phyloP scores from a whole-genome alignment of 2,329 filamentous ascomycete genomes.

The Ophiosphaerella narmari region DNA sequence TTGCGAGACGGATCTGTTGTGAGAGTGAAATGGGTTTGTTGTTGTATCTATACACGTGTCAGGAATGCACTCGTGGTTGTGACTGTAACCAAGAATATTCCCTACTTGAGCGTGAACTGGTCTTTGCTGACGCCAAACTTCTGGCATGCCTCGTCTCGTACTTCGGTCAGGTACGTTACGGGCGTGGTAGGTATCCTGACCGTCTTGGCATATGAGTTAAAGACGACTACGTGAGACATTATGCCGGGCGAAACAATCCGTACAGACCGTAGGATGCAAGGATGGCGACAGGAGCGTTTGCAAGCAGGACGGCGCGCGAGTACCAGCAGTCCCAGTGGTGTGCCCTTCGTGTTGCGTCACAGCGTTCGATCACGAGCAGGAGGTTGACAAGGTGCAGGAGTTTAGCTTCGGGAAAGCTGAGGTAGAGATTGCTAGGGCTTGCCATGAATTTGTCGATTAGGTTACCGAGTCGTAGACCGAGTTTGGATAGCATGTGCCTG shows the following conservation, averaged over 20 bases:
- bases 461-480: constrained; percentile 8
- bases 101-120: constrained; percentile 80
- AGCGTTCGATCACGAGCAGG: constrained; percentile 33
- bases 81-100: constrained; percentile 4
- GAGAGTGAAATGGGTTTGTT: constrained; percentile 87
- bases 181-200: constrained; percentile 83
- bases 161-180: constrained; percentile 78
- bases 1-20: constrained; percentile 79
- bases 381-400: constrained; percentile 40
- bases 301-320: constrained; percentile 28
- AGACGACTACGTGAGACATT: constrained; percentile 87
- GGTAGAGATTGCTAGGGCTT: constrained; percentile 35
- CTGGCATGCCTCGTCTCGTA: constrained; percentile 83
- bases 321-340: constrained; percentile 35
- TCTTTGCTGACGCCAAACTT: constrained; percentile 76
- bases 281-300: constrained; percentile 31
- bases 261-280: constrained; percentile 33
- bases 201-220: constrained; percentile 77
- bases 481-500: constrained; percentile 15
- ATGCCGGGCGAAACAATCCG: constrained; percentile 56
- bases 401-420: constrained; percentile 38
- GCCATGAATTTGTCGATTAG: constrained; percentile 36
- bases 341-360: constrained; percentile 28
- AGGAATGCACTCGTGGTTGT: not conserved
- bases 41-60: constrained; percentile 53